Evolutionary conservation across 805 yeast genomes (phyloP).

Genomic region (Kodamaea lidongshanica): DNA sequence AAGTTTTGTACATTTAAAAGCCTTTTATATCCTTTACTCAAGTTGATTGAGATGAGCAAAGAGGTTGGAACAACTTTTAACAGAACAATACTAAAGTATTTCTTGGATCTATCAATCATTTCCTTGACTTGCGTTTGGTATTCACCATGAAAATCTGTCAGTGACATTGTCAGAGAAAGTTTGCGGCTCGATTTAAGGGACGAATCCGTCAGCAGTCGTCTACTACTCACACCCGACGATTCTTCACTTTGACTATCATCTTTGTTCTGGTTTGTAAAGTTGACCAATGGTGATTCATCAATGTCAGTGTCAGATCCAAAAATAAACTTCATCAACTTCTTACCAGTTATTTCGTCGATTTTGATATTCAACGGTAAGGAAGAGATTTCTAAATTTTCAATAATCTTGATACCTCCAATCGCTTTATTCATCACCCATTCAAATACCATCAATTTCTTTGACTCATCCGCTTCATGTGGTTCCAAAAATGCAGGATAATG

Average conservation of each 20-base stretch:
- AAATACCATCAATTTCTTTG: slow-evolving; percentile 21
- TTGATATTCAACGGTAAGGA: slow-evolving; percentile 34
- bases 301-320: slow-evolving; percentile 24
- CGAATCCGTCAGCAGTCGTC: too few relatives aligned
- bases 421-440: slow-evolving; percentile 39
- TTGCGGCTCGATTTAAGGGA: too few relatives aligned
- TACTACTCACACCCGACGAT: too few relatives aligned
- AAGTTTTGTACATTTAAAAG: slow-evolving; percentile 35
- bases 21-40: slow-evolving; percentile 28
- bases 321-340: slow-evolving; percentile 31
- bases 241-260: slow-evolving; percentile 11
- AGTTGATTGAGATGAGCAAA: slow-evolving; percentile 30
- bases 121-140: slow-evolving; percentile 34
- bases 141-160: slow-evolving; percentile 7
- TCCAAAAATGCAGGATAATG: slow-evolving; percentile 29
- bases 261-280: slow-evolving; percentile 6
- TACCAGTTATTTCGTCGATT: slow-evolving; percentile 36
- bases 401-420: slow-evolving; percentile 37
- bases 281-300: slow-evolving; percentile 18
- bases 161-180: slow-evolving; percentile 4
- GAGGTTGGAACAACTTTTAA: slow-evolving; percentile 33
- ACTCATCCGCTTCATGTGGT: slow-evolving; percentile 16
- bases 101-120: slow-evolving; percentile 73
- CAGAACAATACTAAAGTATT: slow-evolving; percentile 60
- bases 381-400: slow-evolving; percentile 33